phyloP scores from a whole-genome alignment of 2,329 filamentous ascomycete species.

The Rutstroemia sp. region DNA sequence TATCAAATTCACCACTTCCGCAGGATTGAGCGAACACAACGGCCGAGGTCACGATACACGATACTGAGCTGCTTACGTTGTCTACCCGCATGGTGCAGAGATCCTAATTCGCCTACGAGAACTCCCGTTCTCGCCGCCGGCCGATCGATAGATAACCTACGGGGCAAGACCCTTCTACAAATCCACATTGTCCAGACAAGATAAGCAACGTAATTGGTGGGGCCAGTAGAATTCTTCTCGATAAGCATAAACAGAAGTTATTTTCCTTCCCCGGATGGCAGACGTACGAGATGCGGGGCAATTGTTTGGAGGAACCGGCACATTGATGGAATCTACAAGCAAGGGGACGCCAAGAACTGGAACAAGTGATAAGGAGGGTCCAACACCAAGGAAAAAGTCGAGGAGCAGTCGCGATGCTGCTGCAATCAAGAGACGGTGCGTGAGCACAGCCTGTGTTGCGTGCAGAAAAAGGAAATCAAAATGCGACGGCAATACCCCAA shows the following conservation, averaged over 20 bases:
- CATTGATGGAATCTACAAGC: slow-evolving; percentile 1
- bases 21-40: background rate
- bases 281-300: slow-evolving; percentile 4
- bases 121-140: background rate
- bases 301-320: background rate
- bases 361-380: background rate
- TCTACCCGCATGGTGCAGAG: too few relatives aligned
- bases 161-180: background rate
- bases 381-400: slow-evolving; percentile 25
- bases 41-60: too few relatives aligned
- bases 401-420: slow-evolving; percentile 26
- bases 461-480: slow-evolving; percentile 75
- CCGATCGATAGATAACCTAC: background rate
- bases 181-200: background rate
- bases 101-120: too few relatives aligned
- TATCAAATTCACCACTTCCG: background rate
- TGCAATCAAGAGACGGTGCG: slow-evolving; percentile 60
- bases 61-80: too few relatives aligned
- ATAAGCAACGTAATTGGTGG: background rate
- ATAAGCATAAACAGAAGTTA: background rate
- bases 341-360: background rate
- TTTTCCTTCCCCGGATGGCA: slow-evolving; percentile 6
- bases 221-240: background rate
- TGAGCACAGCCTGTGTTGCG: slow-evolving; percentile 78
- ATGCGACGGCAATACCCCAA: slow-evolving; percentile 86